Evolutionary conservation across 805 yeast species (phyloP).

Genomic region (Kluyveromyces nonfermentans): DNA sequence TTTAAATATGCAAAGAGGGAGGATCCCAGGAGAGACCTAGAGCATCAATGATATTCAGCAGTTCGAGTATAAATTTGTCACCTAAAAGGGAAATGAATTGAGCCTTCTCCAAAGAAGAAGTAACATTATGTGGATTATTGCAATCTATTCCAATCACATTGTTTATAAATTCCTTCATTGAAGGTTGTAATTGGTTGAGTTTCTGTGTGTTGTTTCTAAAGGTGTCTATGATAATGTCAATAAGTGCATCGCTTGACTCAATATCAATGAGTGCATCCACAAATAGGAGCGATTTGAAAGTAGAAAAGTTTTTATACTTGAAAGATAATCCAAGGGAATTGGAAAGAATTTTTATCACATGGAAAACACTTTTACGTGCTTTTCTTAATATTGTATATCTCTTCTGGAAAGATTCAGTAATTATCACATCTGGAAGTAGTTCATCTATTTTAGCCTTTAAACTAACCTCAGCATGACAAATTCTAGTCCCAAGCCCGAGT

Average conservation of each 20-base stretch:
- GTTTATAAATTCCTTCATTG: constrained; percentile 1
- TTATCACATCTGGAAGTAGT: background rate
- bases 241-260: background rate
- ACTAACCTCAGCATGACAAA: constrained; percentile 1
- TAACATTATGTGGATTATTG: background rate
- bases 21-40: background rate
- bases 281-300: constrained; percentile 1
- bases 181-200: background rate
- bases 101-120: background rate
- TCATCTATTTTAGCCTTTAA: background rate
- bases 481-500: background rate
- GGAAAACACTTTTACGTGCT: background rate
- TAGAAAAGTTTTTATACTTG: constrained; percentile 2
- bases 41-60: background rate
- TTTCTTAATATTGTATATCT: background rate
- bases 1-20: no score
- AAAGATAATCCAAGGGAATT: constrained; percentile 1
- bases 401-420: background rate
- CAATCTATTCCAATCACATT: background rate
- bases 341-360: background rate
- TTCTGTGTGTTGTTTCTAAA: background rate
- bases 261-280: constrained; percentile 1
- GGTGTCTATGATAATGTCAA: background rate
- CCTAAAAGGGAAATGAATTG: constrained; percentile 2
- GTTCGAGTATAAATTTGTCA: background rate